Percentiles rank a stretch among this genome's conserved stretches.
These are phyloP conservation scores for Flaveria brownii DNA, from an alignment of 129 eudicot species.

Conservation along the genomic window DNA sequence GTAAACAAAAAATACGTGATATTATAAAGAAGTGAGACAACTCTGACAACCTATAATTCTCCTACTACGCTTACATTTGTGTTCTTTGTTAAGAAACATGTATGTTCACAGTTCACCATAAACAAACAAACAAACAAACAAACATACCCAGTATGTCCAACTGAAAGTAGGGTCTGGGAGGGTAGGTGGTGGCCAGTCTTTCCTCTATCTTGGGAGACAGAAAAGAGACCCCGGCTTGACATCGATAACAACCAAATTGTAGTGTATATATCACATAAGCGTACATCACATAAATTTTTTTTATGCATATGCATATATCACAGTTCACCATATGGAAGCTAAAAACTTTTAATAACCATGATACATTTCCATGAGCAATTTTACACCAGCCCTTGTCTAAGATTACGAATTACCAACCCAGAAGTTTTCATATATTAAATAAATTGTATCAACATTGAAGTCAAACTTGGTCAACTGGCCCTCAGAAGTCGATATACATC, in stretches of 20 bases:
- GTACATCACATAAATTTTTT: too few species aligned
- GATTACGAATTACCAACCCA: neutral
- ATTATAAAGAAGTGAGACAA: neutral
- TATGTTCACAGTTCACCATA: neutral
- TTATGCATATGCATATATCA: too few species aligned
- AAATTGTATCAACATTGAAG: neutral
- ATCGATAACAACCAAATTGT: too few species aligned
- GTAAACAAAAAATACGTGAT: neutral
- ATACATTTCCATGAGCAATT: neutral
- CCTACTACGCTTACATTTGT: neutral
- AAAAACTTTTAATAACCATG: neutral
- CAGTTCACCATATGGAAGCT: too few species aligned
- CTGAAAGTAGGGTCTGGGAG: too few species aligned
- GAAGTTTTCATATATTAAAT: neutral
- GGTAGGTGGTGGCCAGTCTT: too few species aligned
- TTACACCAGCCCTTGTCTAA: neutral
- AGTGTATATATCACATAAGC: too few species aligned
- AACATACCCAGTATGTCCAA: too few species aligned
- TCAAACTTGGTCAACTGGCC: neutral
- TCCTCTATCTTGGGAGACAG: too few species aligned
- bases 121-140: too few species aligned
- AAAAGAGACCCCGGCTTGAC: too few species aligned
- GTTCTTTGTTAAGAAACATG: neutral
- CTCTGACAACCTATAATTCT: conserved; percentile 8
- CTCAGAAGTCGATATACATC: neutral